A percentile compares a stretch with the other conserved stretches of the same genome.
These are phyloP conservation scores for Cyberlindnera petersonii DNA, from an alignment of 805 yeast species.

Conservation along the genomic window DNA sequence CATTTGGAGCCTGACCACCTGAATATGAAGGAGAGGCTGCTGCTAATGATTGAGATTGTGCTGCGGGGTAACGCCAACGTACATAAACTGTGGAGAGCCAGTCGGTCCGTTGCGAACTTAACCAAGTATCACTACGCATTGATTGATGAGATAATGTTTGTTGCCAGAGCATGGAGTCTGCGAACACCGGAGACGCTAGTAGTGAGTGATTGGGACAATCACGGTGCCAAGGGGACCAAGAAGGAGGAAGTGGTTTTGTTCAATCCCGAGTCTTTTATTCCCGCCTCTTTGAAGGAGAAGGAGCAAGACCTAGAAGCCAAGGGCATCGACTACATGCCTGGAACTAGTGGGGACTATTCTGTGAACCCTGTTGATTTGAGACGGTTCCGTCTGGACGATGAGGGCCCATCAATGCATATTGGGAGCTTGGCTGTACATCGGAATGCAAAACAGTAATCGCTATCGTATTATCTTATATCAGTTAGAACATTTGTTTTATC, in stretches of 20 bases:
- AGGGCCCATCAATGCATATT: too few species aligned
- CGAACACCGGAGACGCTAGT: background rate
- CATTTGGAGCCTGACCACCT: constrained; percentile 77
- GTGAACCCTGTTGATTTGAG: too few species aligned
- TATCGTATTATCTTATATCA: too few species aligned
- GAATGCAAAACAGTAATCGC: too few species aligned
- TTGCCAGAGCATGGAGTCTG: constrained; percentile 5
- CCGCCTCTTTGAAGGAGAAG: constrained; percentile 1
- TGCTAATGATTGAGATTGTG: constrained; percentile 41
- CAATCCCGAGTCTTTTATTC: too few species aligned
- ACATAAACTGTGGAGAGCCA: constrained; percentile 3
- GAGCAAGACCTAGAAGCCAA: background rate
- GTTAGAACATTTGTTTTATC: too few species aligned
- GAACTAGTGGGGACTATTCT: too few species aligned
- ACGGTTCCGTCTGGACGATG: too few species aligned
- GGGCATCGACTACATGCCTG: too few species aligned
- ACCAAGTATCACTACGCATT: constrained; percentile 6
- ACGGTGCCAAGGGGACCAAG: constrained; percentile 1
- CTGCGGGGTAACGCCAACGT: constrained; percentile 17
- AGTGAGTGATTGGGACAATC: constrained; percentile 8
- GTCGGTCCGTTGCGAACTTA: background rate
- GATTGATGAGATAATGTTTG: constrained; percentile 18
- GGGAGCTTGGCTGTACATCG: too few species aligned
- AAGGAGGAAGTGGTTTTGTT: too few species aligned
- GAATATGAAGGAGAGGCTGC: constrained; percentile 51